Percentiles rank a stretch among this genome's conserved stretches.
These are phyloP conservation scores for Leptographium galeiforme DNA, from an alignment of 2,329 filamentous ascomycete genomes.

Conservation along the genomic window DNA sequence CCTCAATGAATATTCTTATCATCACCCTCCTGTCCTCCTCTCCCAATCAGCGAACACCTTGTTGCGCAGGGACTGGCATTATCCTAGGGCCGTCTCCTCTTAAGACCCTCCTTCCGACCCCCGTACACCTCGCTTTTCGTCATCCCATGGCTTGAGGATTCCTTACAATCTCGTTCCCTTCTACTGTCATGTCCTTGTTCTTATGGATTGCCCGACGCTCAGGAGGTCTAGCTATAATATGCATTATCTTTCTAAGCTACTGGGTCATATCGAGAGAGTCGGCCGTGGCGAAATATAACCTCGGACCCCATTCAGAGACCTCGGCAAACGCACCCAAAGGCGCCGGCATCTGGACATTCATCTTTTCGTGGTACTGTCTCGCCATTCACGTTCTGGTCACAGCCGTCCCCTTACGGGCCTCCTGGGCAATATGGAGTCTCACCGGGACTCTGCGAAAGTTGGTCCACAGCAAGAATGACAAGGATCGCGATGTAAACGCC, in stretches of 20 bases:
- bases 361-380: slow-evolving; percentile 53
- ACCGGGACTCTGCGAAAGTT: slow-evolving; percentile 35
- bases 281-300: slow-evolving; percentile 27
- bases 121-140: too few species aligned
- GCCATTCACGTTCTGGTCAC: slow-evolving; percentile 52
- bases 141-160: too few species aligned
- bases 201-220: slow-evolving; percentile 39
- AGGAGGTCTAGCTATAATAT: slow-evolving; percentile 41
- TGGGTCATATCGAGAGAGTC: slow-evolving; percentile 41
- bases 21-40: too few species aligned
- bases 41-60: too few species aligned
- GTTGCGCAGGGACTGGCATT: too few species aligned
- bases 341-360: slow-evolving; percentile 34
- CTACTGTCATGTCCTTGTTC: slow-evolving; percentile 36
- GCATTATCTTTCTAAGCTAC: slow-evolving; percentile 34
- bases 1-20: too few species aligned
- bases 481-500: slow-evolving; percentile 34
- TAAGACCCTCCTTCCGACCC: too few species aligned
- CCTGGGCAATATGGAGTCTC: slow-evolving; percentile 46
- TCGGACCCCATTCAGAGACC: slow-evolving; percentile 27
- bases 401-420: slow-evolving; percentile 48
- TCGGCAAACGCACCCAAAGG: slow-evolving; percentile 22
- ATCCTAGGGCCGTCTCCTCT: too few species aligned
- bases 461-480: slow-evolving; percentile 29
- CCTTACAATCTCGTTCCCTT: neutral